Evolutionary conservation across 345 rosid species (phyloP).

Genomic region (Moricandia moricandioides): DNA sequence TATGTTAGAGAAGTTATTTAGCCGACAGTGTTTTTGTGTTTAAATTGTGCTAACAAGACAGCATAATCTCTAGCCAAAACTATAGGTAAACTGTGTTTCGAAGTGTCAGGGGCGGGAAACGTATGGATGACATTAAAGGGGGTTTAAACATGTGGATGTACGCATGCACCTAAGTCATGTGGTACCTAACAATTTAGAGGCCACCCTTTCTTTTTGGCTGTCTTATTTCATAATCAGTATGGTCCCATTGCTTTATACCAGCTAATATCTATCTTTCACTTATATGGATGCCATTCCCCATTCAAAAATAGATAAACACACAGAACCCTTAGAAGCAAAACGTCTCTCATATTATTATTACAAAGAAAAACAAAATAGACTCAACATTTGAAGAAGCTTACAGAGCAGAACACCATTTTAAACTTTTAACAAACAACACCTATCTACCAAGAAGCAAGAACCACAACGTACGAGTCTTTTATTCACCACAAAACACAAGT

Average conservation of each 20-base stretch:
- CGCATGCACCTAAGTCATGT: neutral
- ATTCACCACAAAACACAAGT: conserved; percentile 3
- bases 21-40: neutral
- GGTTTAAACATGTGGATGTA: conserved; percentile 23
- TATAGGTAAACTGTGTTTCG: neutral
- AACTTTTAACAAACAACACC: conserved; percentile 6
- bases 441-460: neutral
- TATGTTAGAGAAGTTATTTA: neutral
- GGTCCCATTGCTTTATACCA: neutral
- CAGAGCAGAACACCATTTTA: conserved; percentile 14
- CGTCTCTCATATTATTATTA: conserved; percentile 19
- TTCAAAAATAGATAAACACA: neutral
- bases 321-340: conserved; percentile 6
- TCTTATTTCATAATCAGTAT: neutral
- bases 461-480: conserved; percentile 4
- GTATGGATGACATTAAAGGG: conserved; percentile 13
- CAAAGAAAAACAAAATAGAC: neutral
- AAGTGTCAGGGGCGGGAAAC: neutral
- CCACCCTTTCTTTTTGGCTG: neutral
- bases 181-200: conserved; percentile 11
- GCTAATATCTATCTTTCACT: neutral
- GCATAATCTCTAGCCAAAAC: neutral
- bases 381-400: neutral
- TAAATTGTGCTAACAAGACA: neutral
- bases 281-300: neutral